Evolutionary conservation across 257 asterid genomes (phyloP), one percentile per base, ranked within the genome.

Genomic region (Cordia subcordata): DNA sequence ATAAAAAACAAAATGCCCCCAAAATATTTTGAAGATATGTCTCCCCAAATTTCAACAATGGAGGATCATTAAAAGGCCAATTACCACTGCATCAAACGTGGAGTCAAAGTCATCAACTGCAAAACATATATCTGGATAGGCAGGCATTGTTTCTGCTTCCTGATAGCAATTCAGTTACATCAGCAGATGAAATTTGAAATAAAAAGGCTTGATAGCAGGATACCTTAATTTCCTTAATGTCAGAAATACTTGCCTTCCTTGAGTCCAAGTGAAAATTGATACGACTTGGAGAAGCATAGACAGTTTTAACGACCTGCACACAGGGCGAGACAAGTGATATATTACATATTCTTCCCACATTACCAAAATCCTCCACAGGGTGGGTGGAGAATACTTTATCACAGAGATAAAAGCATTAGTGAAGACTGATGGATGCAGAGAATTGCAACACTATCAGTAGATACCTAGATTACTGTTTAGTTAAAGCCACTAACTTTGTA

Each of bases 81-180:
- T 80, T 84, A 92, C 99, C 99, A 92, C 95, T 42, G 96, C 90
- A 74, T 92, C 99, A 64, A 88, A 92, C 52, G 99, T 92, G 70
- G 97, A 92, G 80, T 92, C 99, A 64, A 84, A 92, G 68, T 92
- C 99, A 70, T 92, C 99, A 62, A 92, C 99, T 27, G 99, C 99
- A 81, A 92, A 92, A 72, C 94, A 92, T 68, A 92, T 84, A 62
- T 92, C 99, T 65, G 99, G 99, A 79, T 92, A 92, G 65, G 99
- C 96, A 55, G 96, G 80, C 39, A 81, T 74, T 32, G 99, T 92
- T 77, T 92, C 95, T 53, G 76, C 91, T 82, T 88, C 99, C 99
- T 92, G 91, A 67, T 69, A 53, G 68, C 65, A 70, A 50, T 63
- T 19, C 17, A 14, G 51, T 42, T 53, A 68, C 49, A 73, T 14